phyloP scores from a whole-genome alignment of 768 basidiomycete genomes.

The Boletus reticuloceps region DNA sequence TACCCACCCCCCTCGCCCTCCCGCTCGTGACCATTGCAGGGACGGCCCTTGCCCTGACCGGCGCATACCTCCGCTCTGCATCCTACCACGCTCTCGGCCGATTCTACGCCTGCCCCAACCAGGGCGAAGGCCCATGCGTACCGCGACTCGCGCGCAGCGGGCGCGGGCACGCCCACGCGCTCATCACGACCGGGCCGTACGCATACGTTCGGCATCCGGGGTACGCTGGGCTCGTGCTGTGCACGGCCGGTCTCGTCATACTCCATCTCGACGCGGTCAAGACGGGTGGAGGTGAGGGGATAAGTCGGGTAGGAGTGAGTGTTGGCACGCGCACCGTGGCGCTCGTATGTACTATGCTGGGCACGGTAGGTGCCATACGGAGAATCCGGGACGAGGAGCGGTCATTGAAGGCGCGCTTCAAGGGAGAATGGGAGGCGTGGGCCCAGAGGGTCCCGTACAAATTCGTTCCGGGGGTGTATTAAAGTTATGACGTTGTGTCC shows the following conservation, averaged over 20 bases:
- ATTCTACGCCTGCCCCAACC: slow-evolving; percentile 20
- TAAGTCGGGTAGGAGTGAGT: slow-evolving; percentile 32
- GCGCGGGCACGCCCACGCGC: slow-evolving; percentile 15
- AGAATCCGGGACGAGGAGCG: slow-evolving; percentile 13
- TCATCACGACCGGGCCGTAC: slow-evolving; percentile 31
- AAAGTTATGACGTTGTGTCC: not conserved
- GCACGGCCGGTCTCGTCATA: slow-evolving; percentile 10
- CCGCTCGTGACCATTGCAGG: slow-evolving; percentile 31
- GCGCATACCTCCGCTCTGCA: slow-evolving; percentile 39
- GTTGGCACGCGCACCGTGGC: slow-evolving; percentile 7
- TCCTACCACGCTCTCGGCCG: slow-evolving; percentile 27
- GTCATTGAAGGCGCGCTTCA: slow-evolving; percentile 11
- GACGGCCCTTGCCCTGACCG: slow-evolving; percentile 35
- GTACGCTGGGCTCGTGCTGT: slow-evolving; percentile 33
- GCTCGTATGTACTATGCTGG: slow-evolving; percentile 6
- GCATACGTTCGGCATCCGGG: slow-evolving; percentile 29
- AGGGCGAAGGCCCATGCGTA: slow-evolving; percentile 3
- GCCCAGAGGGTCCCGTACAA: slow-evolving; percentile 44
- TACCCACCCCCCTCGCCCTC: not conserved
- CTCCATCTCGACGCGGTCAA: slow-evolving; percentile 11
- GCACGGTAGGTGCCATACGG: slow-evolving; percentile 3
- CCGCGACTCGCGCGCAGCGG: too few species aligned
- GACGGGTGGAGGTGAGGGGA: not conserved
- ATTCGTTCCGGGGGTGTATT: slow-evolving; percentile 49
- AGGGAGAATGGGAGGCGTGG: slow-evolving; percentile 35